Percentiles rank a stretch among this genome's conserved stretches.
Evolutionary conservation across 2,329 filamentous ascomycete species (phyloP).

Genomic region (Sarocladium oryzae): DNA sequence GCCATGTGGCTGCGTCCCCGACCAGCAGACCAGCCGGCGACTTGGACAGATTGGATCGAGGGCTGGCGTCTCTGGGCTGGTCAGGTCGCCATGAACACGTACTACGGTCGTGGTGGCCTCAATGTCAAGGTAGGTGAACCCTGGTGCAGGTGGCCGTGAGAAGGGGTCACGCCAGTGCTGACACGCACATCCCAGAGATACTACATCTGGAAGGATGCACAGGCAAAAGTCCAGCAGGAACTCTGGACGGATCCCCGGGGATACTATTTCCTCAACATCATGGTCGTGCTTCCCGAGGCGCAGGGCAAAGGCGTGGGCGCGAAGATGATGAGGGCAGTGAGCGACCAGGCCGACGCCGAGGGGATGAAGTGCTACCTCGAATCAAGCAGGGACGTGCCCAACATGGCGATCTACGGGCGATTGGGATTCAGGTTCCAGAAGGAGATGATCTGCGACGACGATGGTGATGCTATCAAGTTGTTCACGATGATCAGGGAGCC

Average conservation of each 20-base stretch:
- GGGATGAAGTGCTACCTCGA: slow-evolving; percentile 63
- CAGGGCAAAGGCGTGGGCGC: slow-evolving; percentile 63
- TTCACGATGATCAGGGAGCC: slow-evolving; percentile 42
- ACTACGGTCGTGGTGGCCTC: slow-evolving; percentile 62
- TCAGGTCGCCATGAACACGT: slow-evolving; percentile 61
- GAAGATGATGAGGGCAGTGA: slow-evolving; percentile 56
- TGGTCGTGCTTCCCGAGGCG: slow-evolving; percentile 58
- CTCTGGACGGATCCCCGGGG: slow-evolving; percentile 61
- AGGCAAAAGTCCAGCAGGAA: slow-evolving; percentile 52
- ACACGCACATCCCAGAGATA: slow-evolving; percentile 44
- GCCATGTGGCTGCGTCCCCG: slow-evolving; percentile 65
- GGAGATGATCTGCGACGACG: slow-evolving; percentile 62
- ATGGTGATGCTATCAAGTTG: slow-evolving; percentile 47
- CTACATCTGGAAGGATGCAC: slow-evolving; percentile 64
- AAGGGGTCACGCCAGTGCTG: too few relatives aligned
- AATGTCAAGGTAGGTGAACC: slow-evolving; percentile 46
- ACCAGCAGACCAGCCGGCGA: slow-evolving; percentile 36
- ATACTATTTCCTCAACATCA: slow-evolving; percentile 73
- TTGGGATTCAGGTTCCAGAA: slow-evolving; percentile 61
- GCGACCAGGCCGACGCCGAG: slow-evolving; percentile 56
- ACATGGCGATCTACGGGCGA: slow-evolving; percentile 62
- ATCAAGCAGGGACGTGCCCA: slow-evolving; percentile 60
- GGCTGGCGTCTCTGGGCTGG: slow-evolving; percentile 59
- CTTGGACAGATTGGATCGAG: slow-evolving; percentile 57
- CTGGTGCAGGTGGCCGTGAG: too few relatives aligned